Evolutionary conservation across 176 grass and related monocot genomes (phyloP), one percentile per base, ranked within the genome.

Genomic region (Olyra latifolia): DNA sequence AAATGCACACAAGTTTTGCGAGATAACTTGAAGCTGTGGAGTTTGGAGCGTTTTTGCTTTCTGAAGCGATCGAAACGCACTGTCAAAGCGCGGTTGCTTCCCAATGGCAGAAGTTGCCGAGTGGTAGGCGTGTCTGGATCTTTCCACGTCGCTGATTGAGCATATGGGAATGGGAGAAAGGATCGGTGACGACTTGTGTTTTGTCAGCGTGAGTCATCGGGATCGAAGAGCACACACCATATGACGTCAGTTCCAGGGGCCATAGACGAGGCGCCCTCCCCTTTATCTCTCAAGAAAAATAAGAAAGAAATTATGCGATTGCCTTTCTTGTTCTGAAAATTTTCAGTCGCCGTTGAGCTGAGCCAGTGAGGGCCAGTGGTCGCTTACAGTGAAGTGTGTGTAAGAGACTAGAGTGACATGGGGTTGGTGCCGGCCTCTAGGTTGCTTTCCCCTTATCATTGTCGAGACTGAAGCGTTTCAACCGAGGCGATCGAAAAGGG

Each of bases 321-420:
- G 20, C 12, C 49, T 66, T 79, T n/a, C 77, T 76, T 72, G 71
- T 81, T 76, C 27, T n/a, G n/a, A n/a, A n/a, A n/a, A n/a, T 64
- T 69, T 35, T 17, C 5, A 0, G 35, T 80, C 53, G 57, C 53
- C 61, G 52, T 72, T 88, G 44, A 17, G 10, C 39, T 88, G 44
- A 17, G 10, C 39, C 8, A 15, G 62, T 41, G 54, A 42, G 2
- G 6, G 32, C 57, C 58, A 79, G 59, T 74, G 32, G 48, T 80
- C 72, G 55, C 38, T 27, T 14, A 48, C 22, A 45, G 35, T 16
- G 41, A 49, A 55, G 27, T 24, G 38, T 57, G 32, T 35, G 32
- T 35, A 4, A 35, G 32, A 3, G 32, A 35, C 58, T 19, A 35
- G 16, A 74, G 52, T 45, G 45, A 22, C 70, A 12, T 7, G 24